Percentiles rank a stretch among this genome's conserved stretches.
Evolutionary conservation across 2,329 filamentous ascomycete genomes (phyloP).

Genomic region (Claviceps cyperi): DNA sequence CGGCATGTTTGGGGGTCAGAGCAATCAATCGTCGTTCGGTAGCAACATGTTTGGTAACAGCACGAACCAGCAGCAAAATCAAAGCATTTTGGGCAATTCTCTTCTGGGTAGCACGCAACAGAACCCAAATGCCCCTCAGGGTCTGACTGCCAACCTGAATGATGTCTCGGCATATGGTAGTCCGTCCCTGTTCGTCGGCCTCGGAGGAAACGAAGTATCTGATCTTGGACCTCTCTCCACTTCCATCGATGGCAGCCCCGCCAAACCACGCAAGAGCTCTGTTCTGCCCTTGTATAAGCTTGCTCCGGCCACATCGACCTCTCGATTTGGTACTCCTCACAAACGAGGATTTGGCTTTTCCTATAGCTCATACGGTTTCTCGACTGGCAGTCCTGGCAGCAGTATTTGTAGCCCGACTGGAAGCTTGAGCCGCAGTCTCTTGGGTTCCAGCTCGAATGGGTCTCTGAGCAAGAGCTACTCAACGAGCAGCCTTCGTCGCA

Average conservation of each 20-base stretch:
- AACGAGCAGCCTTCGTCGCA: conserved; percentile 70
- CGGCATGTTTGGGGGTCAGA: conserved; percentile 39
- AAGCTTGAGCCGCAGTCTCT: conserved; percentile 49
- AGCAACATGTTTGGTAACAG: conserved; percentile 30
- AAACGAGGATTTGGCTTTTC: conserved; percentile 84
- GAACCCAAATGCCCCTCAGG: conserved; percentile 38
- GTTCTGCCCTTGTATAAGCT: conserved; percentile 79
- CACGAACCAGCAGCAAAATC: conserved; percentile 34
- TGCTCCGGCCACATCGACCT: conserved; percentile 58
- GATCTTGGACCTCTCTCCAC: conserved; percentile 87
- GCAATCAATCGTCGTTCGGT: conserved; percentile 29
- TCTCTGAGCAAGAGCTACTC: conserved; percentile 78
- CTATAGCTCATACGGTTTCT: conserved; percentile 82
- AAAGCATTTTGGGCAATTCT: conserved; percentile 33
- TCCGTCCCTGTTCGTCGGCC: conserved; percentile 66
- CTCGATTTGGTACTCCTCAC: conserved; percentile 69
- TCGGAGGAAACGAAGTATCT: conserved; percentile 45
- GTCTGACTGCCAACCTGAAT: conserved; percentile 63
- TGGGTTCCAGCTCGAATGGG: conserved; percentile 51
- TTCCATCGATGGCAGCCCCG: conserved; percentile 55
- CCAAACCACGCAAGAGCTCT: conserved; percentile 62
- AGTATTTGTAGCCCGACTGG: conserved; percentile 52
- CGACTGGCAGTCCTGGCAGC: conserved; percentile 53
- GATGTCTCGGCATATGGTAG: conserved; percentile 85
- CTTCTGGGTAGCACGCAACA: conserved; percentile 43